Evolutionary conservation across 2,329 filamentous ascomycete genomes (phyloP), one percentile per base, ranked within the genome.

Genomic region (Cladosporium sp.): DNA sequence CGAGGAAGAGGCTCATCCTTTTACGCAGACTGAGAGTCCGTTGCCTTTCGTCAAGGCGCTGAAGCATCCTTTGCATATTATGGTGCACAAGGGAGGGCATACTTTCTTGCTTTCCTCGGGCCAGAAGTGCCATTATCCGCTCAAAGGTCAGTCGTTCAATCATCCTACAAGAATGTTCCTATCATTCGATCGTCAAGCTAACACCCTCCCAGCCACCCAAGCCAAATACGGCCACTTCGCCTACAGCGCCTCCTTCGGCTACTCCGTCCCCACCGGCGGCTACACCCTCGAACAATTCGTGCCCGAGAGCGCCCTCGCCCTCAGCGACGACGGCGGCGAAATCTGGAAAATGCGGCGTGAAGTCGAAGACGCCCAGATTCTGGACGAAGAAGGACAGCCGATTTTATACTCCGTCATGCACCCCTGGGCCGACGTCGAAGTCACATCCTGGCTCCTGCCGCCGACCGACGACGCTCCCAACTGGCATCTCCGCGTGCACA

Each of bases 181-280:
- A 13, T 8, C 8, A 1, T 21, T 2, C n/a, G 16, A 11, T 46
- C 39, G n/a, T 21, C 39, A 11, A 11, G 36, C 49, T 63, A 5
- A 63, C 34, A 58, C 10, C 8, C 8, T n/a, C 34, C 3, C 60
- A 63, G 90, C 89, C 63, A 91, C 90, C 0, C 90, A 93, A 75
- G 89, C 91, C 67, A 93, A 93, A 73, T 93, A 93, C 76, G 91
- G 91, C 56, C 85, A 87, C 66, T 93, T 93, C 74, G 90, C 90
- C 6, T 93, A 93, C 78, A 90, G 87, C 72, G 88, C 89, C 61
- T 86, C 89, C 0, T 93, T 91, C 75, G 90, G 84, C 23, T 93
- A 93, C 78, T 91, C 88, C 0, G 91, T 93, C 0, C 90, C 91
- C 0, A 91, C 90, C 0, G 91, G 91, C 0, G 84, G 88, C 21